Percentiles rank a stretch among this genome's conserved stretches.
These are phyloP conservation scores for Asparagopsis taxiformis DNA, from an alignment of 31 red algal genomes.

Conservation along the genomic window DNA sequence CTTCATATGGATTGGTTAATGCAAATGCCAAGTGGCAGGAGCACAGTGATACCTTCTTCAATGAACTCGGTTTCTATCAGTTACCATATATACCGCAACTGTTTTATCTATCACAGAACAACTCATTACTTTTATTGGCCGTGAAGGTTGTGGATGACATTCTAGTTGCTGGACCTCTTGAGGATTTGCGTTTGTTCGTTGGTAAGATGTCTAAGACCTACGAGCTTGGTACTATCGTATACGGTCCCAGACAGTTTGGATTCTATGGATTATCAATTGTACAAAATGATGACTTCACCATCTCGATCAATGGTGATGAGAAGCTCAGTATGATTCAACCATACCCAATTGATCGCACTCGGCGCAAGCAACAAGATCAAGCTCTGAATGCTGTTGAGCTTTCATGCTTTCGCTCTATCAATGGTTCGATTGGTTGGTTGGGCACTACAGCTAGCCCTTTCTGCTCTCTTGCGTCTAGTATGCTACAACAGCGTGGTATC, in stretches of 20 bases:
- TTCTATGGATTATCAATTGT: not conserved
- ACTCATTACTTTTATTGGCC: not conserved
- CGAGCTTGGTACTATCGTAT: not conserved
- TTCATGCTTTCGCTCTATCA: not conserved
- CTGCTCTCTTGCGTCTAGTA: too few relatives aligned
- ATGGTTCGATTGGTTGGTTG: too few relatives aligned
- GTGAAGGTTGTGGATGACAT: slow-evolving; percentile 20
- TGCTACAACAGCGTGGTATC: too few relatives aligned
- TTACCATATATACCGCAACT: slow-evolving; percentile 8
- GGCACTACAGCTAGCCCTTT: too few relatives aligned
- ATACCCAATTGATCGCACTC: not conserved
- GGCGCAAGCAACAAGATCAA: slow-evolving; percentile 7
- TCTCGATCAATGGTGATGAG: not conserved
- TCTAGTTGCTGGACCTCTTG: not conserved
- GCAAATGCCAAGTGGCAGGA: too few relatives aligned
- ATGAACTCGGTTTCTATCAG: not conserved
- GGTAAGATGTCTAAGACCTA: not conserved
- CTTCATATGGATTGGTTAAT: too few relatives aligned
- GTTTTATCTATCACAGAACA: not conserved
- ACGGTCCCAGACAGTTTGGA: not conserved
- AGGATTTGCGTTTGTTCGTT: not conserved
- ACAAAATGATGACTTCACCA: not conserved
- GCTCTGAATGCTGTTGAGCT: not conserved
- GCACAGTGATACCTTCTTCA: slow-evolving; percentile 4
- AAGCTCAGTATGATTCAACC: not conserved